Evolutionary conservation across 139 green algal genomes (phyloP), one percentile per base, ranked within the genome.

Genomic region (Asterochloris sp.): DNA sequence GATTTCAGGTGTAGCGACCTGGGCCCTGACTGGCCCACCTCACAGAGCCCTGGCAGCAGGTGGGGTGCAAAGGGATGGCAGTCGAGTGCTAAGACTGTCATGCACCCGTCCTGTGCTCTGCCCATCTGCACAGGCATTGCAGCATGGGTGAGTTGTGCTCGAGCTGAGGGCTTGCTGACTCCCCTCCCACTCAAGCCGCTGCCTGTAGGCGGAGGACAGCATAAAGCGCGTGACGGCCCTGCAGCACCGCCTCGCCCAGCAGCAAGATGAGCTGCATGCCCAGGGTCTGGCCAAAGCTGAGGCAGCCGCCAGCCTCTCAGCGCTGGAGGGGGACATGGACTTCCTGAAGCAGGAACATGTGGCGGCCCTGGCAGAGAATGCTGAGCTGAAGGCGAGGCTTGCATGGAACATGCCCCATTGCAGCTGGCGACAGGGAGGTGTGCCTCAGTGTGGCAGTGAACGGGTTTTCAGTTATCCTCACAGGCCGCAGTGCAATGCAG

Each of bases 151-250:
- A 6, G 1, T 2, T 71, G 4, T 21, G 17, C 66, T 2, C 21
- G 2, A 6, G 21, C 66, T 21, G 17, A 26, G 66, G 17, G 66
- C 17, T 24, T 24, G 66, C 66, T 71, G 66, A 71, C 21, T 21
- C 8, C 19, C 21, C 66, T 71, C 66, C 17, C 21, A 24, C 29
- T 8, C 10, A 11, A 23, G 38, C 16, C 21, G 78, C 21, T 24
- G 21, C 66, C 4, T 73, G 1, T 69, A 76, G 69, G 71, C 74
- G 13, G 60, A 81, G 23, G 81, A 75, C 28, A 85, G 80, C 61
- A 64, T 84, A 27, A 62, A 29, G 19, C 67, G 82, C 12, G 77
- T 90, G 28, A 47, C 66, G 21, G 60, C 69, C 26, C 73, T 90
- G 15, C 78, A 82, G 63, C 68, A 80, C 13, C 60, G 68, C 47